Evolutionary conservation across 2,329 filamentous ascomycete species (phyloP).

Genomic region (Paecilomyces fulvus): DNA sequence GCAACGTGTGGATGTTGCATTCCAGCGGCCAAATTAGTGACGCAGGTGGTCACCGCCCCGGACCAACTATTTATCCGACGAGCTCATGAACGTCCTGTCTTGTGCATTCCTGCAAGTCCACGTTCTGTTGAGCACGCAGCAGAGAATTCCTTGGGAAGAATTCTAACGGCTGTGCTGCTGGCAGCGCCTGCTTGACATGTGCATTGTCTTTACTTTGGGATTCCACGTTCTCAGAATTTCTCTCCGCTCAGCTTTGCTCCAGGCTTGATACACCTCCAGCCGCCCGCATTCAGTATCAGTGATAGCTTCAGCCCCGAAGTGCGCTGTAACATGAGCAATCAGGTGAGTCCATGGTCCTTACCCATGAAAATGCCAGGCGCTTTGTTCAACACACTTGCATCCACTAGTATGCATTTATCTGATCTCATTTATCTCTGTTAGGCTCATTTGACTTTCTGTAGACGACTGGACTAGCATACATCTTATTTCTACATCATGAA

Average conservation of each 20-base stretch:
- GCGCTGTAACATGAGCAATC: slow-evolving; percentile 11
- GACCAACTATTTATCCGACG: background rate
- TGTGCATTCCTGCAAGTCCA: slow-evolving; percentile 9
- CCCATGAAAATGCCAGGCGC: background rate
- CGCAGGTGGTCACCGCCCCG: background rate
- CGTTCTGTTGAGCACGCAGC: background rate
- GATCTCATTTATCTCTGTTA: slow-evolving; percentile 1
- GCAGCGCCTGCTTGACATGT: background rate
- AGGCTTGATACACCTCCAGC: slow-evolving; percentile 4
- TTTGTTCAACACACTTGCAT: background rate
- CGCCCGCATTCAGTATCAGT: slow-evolving; percentile 11
- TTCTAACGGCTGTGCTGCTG: slow-evolving; percentile 11
- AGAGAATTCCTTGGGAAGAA: slow-evolving; percentile 1
- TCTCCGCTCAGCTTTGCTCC: slow-evolving; percentile 1
- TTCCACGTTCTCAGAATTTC: background rate
- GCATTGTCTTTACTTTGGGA: background rate
- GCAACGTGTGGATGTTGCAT: background rate
- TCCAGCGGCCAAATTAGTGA: background rate
- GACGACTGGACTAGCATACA: slow-evolving; percentile 1
- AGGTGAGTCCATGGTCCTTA: slow-evolving; percentile 7
- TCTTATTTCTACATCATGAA: slow-evolving; percentile 21
- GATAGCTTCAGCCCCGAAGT: slow-evolving; percentile 7
- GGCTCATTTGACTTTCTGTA: slow-evolving; percentile 6
- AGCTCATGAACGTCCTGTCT: slow-evolving; percentile 7
- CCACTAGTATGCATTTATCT: background rate